These are phyloP conservation scores for Chimonanthus praecox DNA, from an alignment of 164 flowering plant genomes.

Conservation along the genomic window DNA sequence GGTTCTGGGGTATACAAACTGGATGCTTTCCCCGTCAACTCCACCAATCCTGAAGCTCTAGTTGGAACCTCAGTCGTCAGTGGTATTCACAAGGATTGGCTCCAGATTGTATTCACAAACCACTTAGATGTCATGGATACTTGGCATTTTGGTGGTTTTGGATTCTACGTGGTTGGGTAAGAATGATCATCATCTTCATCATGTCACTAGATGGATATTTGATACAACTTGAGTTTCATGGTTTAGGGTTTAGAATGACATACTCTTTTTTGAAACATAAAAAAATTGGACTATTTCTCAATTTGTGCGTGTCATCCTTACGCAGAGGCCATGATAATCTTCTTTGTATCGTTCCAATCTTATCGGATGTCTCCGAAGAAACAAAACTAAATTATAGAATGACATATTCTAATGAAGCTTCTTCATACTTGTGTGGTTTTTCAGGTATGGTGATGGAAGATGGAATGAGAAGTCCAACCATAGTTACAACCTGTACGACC, in stretches of 20 bases:
- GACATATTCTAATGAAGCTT: neutral
- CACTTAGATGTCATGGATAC: constrained; percentile 12
- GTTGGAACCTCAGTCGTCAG: constrained; percentile 36
- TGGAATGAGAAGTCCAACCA: constrained; percentile 28
- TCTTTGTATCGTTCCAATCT: too few relatives aligned
- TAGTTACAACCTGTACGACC: constrained; percentile 41
- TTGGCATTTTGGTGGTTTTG: constrained; percentile 74
- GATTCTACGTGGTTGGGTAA: constrained; percentile 71
- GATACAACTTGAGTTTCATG: too few relatives aligned
- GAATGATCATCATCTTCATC: constrained; percentile 1
- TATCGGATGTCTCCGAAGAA: too few relatives aligned
- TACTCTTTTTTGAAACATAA: neutral
- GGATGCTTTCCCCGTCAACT: constrained; percentile 32
- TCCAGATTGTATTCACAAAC: constrained; percentile 49
- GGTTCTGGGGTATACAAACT: constrained; percentile 45
- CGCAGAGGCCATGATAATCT: too few relatives aligned
- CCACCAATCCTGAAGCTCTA: constrained; percentile 20
- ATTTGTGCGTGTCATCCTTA: too few relatives aligned
- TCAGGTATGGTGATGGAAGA: constrained; percentile 40
- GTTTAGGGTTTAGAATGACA: neutral
- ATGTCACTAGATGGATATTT: neutral
- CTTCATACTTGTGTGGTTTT: neutral
- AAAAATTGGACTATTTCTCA: too few relatives aligned
- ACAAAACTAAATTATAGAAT: too few relatives aligned
- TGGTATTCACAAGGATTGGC: constrained; percentile 55